Evolutionary conservation across 306 rosid genomes (phyloP), one percentile per base, ranked within the genome.

Genomic region (Leucaena leucocephala): DNA sequence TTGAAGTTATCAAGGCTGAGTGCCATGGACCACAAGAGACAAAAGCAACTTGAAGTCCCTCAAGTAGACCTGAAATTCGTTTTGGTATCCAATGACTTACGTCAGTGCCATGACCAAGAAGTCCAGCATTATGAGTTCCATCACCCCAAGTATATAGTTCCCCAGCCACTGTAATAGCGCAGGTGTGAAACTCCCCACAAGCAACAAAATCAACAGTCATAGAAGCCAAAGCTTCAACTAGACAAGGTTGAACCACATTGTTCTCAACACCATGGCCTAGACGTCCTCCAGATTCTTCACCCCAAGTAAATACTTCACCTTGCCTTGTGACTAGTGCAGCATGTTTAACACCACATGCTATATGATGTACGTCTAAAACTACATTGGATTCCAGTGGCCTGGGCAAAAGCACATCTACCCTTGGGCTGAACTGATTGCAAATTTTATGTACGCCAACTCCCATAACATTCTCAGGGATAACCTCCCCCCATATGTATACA

Each of bases 11-110:
- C 86, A 96, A 78, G 74, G 99, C 98, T 2, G 99, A 91, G 82
- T 96, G 99, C 99, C 99, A 96, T 16, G 99, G 98, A 78, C 99
- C 99, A 81, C 99, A 96, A n/a, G 94, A 84, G 72, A 93, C 99
- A 35, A 87, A 91, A 75, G 99, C 94, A 82, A 96, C 86, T 85
- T 93, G 97, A 83, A 93, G 92, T 68, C 93, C 96, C 85, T 96
- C 99, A 74, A 96, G 90, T 34, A 97, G 90, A 84, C 97, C 96
- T 1, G 93, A 81, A 64, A 96, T 85, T 87, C 94, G 87, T 93
- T 91, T 96, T 17, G 99, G 98, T 80, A 91, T 89, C 99, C 99
- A 96, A 64, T 96, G 99, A 81, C 99, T 93, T 64, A 90, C 85
- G 77, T 90, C 85, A 67, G 91, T 89, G 34, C 99, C 98, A 84